Base-by-base conservation (phyloP, 148 eudicot species). In the Camellia granthamiana region DNA sequence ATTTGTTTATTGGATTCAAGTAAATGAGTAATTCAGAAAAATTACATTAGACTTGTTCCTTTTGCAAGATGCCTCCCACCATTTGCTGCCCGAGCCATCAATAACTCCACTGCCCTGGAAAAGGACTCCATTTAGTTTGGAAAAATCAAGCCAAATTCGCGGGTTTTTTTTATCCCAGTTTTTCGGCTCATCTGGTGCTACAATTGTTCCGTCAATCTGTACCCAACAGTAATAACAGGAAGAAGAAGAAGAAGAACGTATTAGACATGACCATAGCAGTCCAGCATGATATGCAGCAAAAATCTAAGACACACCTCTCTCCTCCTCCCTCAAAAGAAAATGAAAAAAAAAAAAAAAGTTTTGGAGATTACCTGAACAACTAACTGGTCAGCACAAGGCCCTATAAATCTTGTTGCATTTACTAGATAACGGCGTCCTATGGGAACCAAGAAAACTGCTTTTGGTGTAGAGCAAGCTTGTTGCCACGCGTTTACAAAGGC, bases 21-120 rank as follows among this genome's bases (percentile, higher is more conserved):
- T 38, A 30, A 30, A 52, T 3, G 3, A 18, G 16, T 6, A 44
- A 5, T 41, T 69, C 19, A 77, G 12, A 67, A 42, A 79, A 52
- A 80, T 75, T 94, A 96, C 99, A 88, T 92, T 96, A 21, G 94
- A 67, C 79, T 94, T 94, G 88, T 94, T 93, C 88, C 81, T 96
- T 85, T 96, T 96, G 93, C 99, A 96, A 73, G 99, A 96, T 67
- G 97, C 98, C 54, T 90, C 98, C 99, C 99, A 96, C 99, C 99
- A 96, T 88, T 92, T 94, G 87, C 92, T 90, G 75, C 99, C 99
- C 42, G 98, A 96, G 47, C 99, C 99, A 87, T 96, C 98, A 81
- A 96, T 88, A 67, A 94, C 95, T 64, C 98, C 99, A 55, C 61
- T 79, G 64, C 99, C 99, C 87, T 90, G 95, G 83, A 96, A 96